Conservation (phyloP, 805 yeast genomes). For the Candida anglica region DNA sequence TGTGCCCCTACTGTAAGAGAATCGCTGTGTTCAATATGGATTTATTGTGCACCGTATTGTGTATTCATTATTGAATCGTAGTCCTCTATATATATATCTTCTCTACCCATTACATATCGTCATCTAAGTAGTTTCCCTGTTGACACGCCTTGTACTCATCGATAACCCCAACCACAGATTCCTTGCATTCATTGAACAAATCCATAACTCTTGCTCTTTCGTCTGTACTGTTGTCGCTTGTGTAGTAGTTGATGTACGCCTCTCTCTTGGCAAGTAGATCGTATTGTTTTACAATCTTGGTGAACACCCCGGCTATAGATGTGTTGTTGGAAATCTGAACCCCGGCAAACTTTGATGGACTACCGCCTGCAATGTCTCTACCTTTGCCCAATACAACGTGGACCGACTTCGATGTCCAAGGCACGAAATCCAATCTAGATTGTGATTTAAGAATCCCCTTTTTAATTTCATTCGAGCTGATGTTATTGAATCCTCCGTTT, state of each 20-base stretch:
- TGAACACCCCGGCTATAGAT: conserved; percentile 62
- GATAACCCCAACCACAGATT: conserved; percentile 40
- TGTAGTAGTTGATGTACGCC: conserved; percentile 82
- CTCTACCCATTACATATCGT: too few species aligned
- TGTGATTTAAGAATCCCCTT: conserved; percentile 63
- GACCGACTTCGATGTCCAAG: conserved; percentile 79
- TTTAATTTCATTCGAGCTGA: conserved; percentile 67
- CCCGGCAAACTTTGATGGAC: conserved; percentile 49
- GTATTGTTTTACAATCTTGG: conserved; percentile 67
- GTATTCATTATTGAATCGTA: too few species aligned
- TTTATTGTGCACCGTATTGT: too few species aligned
- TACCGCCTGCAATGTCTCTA: conserved; percentile 20
- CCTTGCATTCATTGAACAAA: conserved; percentile 48
- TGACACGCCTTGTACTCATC: conserved; percentile 45
- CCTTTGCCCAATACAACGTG: conserved; percentile 62
- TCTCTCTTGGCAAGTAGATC: conserved; percentile 74
- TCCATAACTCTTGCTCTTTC: conserved; percentile 42
- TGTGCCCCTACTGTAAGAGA: too few species aligned
- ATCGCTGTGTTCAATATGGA: too few species aligned
- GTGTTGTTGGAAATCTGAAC: conserved; percentile 82
- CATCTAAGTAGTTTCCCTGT: conserved; percentile 43
- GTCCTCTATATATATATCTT: too few species aligned
- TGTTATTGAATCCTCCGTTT: conserved; percentile 21
- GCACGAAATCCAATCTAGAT: conserved; percentile 69
- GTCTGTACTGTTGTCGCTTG: conserved; percentile 40